These are phyloP conservation scores for Nannizzia gypsea DNA, from an alignment of 2,329 filamentous ascomycete species.

Conservation along the genomic window DNA sequence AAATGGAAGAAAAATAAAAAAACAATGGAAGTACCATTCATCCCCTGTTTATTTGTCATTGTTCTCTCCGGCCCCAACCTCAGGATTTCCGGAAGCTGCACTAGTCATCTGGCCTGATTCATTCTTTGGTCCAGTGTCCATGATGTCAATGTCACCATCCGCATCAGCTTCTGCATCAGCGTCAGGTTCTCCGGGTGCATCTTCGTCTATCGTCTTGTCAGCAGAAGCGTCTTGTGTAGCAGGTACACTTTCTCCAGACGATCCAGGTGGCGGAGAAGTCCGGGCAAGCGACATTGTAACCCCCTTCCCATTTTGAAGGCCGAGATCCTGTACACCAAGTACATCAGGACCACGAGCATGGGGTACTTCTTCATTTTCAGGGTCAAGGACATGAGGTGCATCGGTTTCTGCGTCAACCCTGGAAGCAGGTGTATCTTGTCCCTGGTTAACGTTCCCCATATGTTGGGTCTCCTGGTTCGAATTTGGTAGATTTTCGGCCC, in stretches of 20 bases:
- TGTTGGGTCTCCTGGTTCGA: neutral
- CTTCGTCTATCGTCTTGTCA: conserved; percentile 11
- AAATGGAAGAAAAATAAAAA: no score
- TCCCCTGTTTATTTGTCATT: neutral
- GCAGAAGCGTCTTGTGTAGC: conserved; percentile 6
- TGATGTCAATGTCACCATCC: conserved; percentile 31
- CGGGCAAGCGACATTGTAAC: conserved; percentile 30
- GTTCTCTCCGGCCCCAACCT: neutral
- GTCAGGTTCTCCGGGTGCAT: conserved; percentile 12
- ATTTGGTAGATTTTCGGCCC: neutral
- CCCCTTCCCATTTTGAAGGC: conserved; percentile 51
- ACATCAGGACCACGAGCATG: conserved; percentile 75
- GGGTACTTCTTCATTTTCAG: conserved; percentile 47
- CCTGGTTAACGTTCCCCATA: neutral
- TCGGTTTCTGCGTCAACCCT: conserved; percentile 15
- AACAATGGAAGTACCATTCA: neutral
- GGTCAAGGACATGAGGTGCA: conserved; percentile 9
- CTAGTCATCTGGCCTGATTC: neutral
- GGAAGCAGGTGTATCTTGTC: neutral
- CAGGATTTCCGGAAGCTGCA: neutral
- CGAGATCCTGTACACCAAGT: conserved; percentile 77
- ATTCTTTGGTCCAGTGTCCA: conserved; percentile 18
- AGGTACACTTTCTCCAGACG: conserved; percentile 10
- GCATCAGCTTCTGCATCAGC: conserved; percentile 12
- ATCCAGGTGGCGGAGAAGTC: conserved; percentile 12